A percentile compares a stretch with the other conserved stretches of the same genome.
phyloP scores from a whole-genome alignment of 1,284 basidiomycete genomes.

The Phylloporus sp. region DNA sequence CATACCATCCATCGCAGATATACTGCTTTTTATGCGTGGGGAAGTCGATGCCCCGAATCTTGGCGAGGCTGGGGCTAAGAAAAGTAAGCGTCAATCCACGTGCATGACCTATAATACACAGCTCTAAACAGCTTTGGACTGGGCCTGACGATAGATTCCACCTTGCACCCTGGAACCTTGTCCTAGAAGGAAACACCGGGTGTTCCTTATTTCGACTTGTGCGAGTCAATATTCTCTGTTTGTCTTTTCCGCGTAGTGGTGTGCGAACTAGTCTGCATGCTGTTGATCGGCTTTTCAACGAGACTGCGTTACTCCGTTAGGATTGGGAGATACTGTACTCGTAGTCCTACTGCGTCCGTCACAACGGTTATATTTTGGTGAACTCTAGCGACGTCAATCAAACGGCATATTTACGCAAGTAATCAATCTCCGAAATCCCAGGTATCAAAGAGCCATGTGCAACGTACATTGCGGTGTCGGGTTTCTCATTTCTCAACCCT shows the following conservation, averaged over 20 bases:
- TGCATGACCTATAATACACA: neutral
- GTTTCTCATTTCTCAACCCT: neutral
- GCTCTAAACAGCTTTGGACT: neutral
- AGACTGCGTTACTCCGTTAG: conserved; percentile 6
- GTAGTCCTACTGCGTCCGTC: too few species aligned
- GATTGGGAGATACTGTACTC: too few species aligned
- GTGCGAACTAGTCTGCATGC: conserved; percentile 9
- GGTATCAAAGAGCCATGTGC: neutral
- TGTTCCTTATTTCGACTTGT: neutral
- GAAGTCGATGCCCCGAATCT: neutral
- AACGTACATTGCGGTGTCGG: neutral
- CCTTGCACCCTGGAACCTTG: neutral
- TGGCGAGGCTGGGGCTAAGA: neutral
- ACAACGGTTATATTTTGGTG: too few species aligned
- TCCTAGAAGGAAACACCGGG: neutral
- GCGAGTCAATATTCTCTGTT: neutral
- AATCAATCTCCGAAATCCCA: neutral
- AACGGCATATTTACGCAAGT: neutral
- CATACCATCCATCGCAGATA: neutral
- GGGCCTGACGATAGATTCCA: neutral
- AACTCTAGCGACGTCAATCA: neutral
- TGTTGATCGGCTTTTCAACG: neutral
- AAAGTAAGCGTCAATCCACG: neutral
- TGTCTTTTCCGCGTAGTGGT: neutral
- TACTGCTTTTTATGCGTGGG: neutral